phyloP scores from a whole-genome alignment of 768 basidiomycete genomes.

The Pleurotus tuber-regium region DNA sequence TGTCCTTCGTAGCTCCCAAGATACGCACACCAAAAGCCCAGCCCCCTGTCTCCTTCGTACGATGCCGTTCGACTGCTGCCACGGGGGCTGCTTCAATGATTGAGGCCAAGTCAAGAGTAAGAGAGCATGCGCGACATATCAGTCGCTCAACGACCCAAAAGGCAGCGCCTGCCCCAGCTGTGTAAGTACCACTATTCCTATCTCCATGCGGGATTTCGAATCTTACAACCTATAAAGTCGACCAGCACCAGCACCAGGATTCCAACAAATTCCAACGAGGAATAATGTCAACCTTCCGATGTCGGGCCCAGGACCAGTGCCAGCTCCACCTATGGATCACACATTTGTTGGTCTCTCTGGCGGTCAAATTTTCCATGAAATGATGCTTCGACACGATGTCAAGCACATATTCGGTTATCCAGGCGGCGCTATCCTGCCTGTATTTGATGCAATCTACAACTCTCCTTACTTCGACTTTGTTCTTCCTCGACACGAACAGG shows the following conservation, averaged over 20 bases:
- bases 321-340: conserved; percentile 60
- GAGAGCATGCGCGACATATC: conserved; percentile 73
- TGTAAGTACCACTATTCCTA: conserved; percentile 46
- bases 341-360: conserved; percentile 94
- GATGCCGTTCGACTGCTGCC: conserved; percentile 51
- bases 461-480: conserved; percentile 94
- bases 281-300: conserved; percentile 32
- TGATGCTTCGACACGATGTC: conserved; percentile 97
- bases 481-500: conserved; percentile 95
- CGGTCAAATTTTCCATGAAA: conserved; percentile 98
- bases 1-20: conserved; percentile 11
- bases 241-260: conserved; percentile 56
- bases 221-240: conserved; percentile 39
- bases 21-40: conserved; percentile 18
- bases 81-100: conserved; percentile 44
- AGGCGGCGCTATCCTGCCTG: conserved; percentile 96
- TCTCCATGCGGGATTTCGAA: conserved; percentile 10
- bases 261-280: conserved; percentile 40
- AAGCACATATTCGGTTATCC: conserved; percentile 98
- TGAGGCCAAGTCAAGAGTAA: conserved; percentile 79
- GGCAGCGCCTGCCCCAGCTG: conserved; percentile 59
- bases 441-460: conserved; percentile 99
- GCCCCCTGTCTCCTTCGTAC: conserved; percentile 29
- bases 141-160: conserved; percentile 62
- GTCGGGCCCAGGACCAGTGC: conserved; percentile 36